phyloP scores from a whole-genome alignment of 75 land plant genomes.

The Cupressus sempervirens region DNA sequence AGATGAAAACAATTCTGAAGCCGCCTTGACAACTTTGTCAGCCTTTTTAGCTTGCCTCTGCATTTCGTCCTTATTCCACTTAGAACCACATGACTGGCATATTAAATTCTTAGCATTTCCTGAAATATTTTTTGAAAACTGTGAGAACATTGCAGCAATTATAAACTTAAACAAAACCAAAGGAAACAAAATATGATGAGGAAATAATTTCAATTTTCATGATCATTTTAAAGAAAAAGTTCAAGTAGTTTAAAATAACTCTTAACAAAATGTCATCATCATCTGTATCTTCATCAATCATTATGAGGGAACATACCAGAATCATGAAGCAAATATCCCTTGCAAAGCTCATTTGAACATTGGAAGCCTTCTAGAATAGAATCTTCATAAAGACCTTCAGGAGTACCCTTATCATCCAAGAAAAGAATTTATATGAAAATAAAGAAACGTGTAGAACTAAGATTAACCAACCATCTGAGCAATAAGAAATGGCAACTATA shows the following conservation, averaged over 20 bases:
- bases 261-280: neutral
- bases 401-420: slow-evolving; percentile 37
- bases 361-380: slow-evolving; percentile 73
- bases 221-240: neutral
- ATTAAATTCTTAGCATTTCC: slow-evolving; percentile 39
- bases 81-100: slow-evolving; percentile 65
- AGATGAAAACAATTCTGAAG: slow-evolving; percentile 24
- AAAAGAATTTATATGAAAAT: neutral
- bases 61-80: slow-evolving; percentile 39
- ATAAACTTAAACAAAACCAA: neutral
- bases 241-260: neutral
- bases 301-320: slow-evolving; percentile 47
- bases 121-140: slow-evolving; percentile 6
- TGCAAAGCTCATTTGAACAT: slow-evolving; percentile 46
- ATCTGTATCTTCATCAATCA: neutral
- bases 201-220: neutral
- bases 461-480: neutral
- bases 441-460: neutral
- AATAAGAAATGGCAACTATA: neutral
- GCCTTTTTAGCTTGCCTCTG: slow-evolving; percentile 32
- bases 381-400: slow-evolving; percentile 59
- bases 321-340: slow-evolving; percentile 57
- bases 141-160: neutral
- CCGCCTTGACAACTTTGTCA: slow-evolving; percentile 28
- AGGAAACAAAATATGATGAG: slow-evolving; percentile 5